These are phyloP conservation scores for Aspergillus novofumigatus DNA, from an alignment of 2,329 filamentous ascomycete species.

Conservation along the genomic window DNA sequence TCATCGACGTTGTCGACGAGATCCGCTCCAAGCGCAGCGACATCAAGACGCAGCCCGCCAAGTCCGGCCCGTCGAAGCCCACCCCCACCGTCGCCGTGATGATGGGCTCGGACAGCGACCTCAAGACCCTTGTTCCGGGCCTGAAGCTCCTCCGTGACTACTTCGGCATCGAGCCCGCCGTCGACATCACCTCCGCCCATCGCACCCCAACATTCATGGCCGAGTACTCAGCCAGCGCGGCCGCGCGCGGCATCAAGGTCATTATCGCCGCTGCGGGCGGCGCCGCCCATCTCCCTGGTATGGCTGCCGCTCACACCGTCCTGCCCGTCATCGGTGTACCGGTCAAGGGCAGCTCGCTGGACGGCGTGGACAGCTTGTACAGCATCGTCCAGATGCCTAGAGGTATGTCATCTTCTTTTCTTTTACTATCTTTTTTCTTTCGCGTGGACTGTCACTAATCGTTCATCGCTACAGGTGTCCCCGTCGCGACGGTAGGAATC, in stretches of 20 bases:
- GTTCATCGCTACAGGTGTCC: slow-evolving; percentile 51
- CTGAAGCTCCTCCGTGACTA: slow-evolving; percentile 41
- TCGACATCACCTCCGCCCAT: slow-evolving; percentile 53
- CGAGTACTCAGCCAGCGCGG: slow-evolving; percentile 60
- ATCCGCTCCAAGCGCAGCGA: slow-evolving; percentile 60
- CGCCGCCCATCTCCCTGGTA: slow-evolving; percentile 70
- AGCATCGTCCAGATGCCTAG: slow-evolving; percentile 74
- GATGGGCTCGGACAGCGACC: slow-evolving; percentile 48
- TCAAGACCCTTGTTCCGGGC: slow-evolving; percentile 42
- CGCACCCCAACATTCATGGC: slow-evolving; percentile 69
- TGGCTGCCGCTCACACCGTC: slow-evolving; percentile 66
- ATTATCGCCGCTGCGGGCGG: slow-evolving; percentile 74
- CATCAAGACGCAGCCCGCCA: slow-evolving; percentile 30
- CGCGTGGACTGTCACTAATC: not conserved
- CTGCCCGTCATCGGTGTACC: slow-evolving; percentile 75
- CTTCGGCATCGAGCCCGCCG: slow-evolving; percentile 42
- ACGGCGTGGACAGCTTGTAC: slow-evolving; percentile 66
- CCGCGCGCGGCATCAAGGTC: slow-evolving; percentile 63
- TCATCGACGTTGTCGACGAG: slow-evolving; percentile 72
- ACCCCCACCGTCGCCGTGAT: slow-evolving; percentile 42
- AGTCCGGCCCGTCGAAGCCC: slow-evolving; percentile 29
- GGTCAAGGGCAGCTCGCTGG: slow-evolving; percentile 67
- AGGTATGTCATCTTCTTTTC: slow-evolving; percentile 37
- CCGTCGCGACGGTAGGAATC: slow-evolving; percentile 72
- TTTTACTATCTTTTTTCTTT: not conserved